Conservation (phyloP, 176 grass and related monocot species). For the Themeda triandra region DNA sequence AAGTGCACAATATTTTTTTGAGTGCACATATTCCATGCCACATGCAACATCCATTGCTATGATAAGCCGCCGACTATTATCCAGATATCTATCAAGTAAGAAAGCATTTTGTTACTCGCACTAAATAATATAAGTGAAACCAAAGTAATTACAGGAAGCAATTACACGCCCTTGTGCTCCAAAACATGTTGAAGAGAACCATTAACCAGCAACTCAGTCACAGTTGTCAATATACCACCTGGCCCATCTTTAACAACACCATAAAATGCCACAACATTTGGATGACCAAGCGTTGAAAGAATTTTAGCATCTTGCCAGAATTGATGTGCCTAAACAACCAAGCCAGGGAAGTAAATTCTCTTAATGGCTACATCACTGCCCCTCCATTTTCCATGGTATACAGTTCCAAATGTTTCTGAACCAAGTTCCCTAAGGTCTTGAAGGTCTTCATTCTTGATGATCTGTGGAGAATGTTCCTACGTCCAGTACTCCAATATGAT, state of each 20-base stretch:
- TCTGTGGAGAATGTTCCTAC: conserved; percentile 34
- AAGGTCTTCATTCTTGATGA: conserved; percentile 94
- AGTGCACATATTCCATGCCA: conserved; percentile 91
- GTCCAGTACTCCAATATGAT: conserved; percentile 13
- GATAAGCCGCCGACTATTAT: conserved; percentile 73
- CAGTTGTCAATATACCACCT: conserved; percentile 76
- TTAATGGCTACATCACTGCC: conserved; percentile 98
- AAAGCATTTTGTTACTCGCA: conserved; percentile 24
- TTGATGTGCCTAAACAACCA: conserved; percentile 61
- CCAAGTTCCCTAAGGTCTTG: conserved; percentile 94
- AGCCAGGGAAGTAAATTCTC: conserved; percentile 47
- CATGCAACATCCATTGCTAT: conserved; percentile 93
- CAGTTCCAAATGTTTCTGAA: conserved; percentile 93
- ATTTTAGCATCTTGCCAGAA: conserved; percentile 98
- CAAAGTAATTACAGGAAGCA: not conserved
- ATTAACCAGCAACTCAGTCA: conserved; percentile 95
- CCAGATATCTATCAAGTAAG: conserved; percentile 52
- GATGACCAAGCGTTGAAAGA: conserved; percentile 86
- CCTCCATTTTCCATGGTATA: conserved; percentile 99
- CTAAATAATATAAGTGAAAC: conserved; percentile 17
- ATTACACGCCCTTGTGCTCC: conserved; percentile 89
- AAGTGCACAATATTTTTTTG: conserved; percentile 90
- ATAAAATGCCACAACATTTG: conserved; percentile 94
- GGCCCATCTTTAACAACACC: conserved; percentile 89
- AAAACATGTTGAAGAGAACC: conserved; percentile 92